These are phyloP conservation scores for Ustulina deusta DNA, from an alignment of 2,329 filamentous ascomycete genomes.

Conservation along the genomic window DNA sequence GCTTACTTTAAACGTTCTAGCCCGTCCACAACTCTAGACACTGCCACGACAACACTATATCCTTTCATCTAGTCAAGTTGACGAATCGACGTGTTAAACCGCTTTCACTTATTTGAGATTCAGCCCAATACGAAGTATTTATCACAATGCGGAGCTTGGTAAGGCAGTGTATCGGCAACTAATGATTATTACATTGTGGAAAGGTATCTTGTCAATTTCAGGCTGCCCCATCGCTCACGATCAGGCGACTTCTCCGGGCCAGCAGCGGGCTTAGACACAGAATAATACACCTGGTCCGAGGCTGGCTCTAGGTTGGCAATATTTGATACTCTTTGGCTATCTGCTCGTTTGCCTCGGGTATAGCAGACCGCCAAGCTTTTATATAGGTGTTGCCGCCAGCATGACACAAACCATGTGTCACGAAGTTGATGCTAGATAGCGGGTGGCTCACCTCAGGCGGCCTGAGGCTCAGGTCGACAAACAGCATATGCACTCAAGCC, in stretches of 20 bases:
- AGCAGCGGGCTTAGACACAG: background rate
- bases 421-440: background rate
- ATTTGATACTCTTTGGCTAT: background rate
- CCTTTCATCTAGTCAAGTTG: background rate
- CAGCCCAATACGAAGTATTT: background rate
- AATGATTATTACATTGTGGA: background rate
- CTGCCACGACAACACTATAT: constrained; percentile 1
- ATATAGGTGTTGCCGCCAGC: background rate
- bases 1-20: constrained; percentile 8
- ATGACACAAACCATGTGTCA: background rate
- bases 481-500: background rate
- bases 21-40: background rate
- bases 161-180: background rate
- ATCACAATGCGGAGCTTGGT: background rate
- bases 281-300: background rate
- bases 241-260: background rate
- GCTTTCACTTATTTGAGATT: background rate
- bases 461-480: background rate
- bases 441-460: background rate
- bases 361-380: background rate
- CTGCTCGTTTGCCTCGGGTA: background rate
- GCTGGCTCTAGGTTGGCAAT: background rate
- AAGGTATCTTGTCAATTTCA: background rate
- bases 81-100: background rate
- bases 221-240: background rate